Base-by-base conservation (phyloP, 1,284 basidiomycete genomes). In the Cryptococcus depauperatus region DNA sequence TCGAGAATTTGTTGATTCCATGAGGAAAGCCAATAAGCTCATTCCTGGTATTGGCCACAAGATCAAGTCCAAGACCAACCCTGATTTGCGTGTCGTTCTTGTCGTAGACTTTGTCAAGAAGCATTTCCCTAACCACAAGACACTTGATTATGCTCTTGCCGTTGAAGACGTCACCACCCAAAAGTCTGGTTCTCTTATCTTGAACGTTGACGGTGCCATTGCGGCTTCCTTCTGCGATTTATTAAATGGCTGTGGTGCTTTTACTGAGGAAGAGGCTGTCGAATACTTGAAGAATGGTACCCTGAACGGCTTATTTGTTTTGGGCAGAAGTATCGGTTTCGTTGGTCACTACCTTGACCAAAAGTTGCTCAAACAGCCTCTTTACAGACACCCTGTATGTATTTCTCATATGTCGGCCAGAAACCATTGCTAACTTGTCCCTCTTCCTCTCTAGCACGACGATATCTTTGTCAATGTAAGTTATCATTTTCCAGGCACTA, bases 31-130 rank as follows among this genome's bases (percentile, higher is more conserved):
- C 37, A 97, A 97, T 80, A 92, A 91, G 75, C 84, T 98, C 59
- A 69, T 97, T 76, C 88, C 85, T 56, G 93, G 93, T 78, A 98
- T 98, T 61, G 93, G 93, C 47, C 93, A 98, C 83, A 97, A 97
- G 81, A 96, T 98, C 79, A 98, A 98, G 83, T 89, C 85, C 58
- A 87, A 91, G 64, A 92, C 89, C 75, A 95, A 95, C 81, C 91
- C 90, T 48, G 89, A 93, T 77, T 76, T 90, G 42, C 90, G 93
- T 71, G 93, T 98, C 59, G 85, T 92, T 75, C 84, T 98, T 48
- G 92, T 98, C 52, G 96, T 96, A 79, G 90, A 95, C 75, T 98
- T 87, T 65, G 92, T 95, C 52, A 76, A 71, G 73, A 91, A 95
- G 76, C 77, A 95, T 79, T 98, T 98, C 86, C 92, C 92, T 6